Evolutionary conservation across 2,329 filamentous ascomycete genomes (phyloP).

Genomic region (Cercospora janseana): DNA sequence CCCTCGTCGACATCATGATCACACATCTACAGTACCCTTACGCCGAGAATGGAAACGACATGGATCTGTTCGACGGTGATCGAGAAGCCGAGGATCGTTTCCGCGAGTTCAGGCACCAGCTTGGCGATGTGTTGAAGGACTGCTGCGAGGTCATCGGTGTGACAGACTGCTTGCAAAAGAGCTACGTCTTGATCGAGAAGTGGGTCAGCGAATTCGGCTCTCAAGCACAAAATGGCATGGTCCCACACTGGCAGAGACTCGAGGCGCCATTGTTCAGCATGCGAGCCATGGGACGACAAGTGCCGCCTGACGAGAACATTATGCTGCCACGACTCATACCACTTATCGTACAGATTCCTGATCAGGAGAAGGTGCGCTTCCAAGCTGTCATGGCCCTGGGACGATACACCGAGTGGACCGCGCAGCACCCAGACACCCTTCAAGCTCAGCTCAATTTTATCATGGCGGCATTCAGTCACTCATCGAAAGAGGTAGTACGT

Average conservation of each 20-base stretch:
- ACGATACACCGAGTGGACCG: slow-evolving; percentile 96
- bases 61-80: slow-evolving; percentile 91
- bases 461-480: slow-evolving; percentile 84
- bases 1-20: slow-evolving; percentile 89
- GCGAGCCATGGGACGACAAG: slow-evolving; percentile 95
- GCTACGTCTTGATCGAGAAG: slow-evolving; percentile 77
- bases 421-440: slow-evolving; percentile 86
- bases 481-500: slow-evolving; percentile 84
- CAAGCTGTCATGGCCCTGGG: slow-evolving; percentile 97
- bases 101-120: slow-evolving; percentile 90
- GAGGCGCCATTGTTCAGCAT: slow-evolving; percentile 94
- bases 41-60: slow-evolving; percentile 65
- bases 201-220: slow-evolving; percentile 84
- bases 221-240: slow-evolving; percentile 68
- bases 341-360: slow-evolving; percentile 87
- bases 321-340: slow-evolving; percentile 91
- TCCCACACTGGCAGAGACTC: slow-evolving; percentile 93
- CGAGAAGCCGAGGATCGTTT: slow-evolving; percentile 96
- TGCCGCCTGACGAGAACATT: slow-evolving; percentile 80
- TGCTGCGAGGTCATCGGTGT: slow-evolving; percentile 95
- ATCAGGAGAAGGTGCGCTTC: slow-evolving; percentile 97
- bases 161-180: slow-evolving; percentile 84
- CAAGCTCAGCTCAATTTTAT: slow-evolving; percentile 95
- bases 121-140: slow-evolving; percentile 97
- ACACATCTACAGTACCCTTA: slow-evolving; percentile 83